Evolutionary conservation across 805 yeast species (phyloP).

Genomic region (Teunomyces atbi): DNA sequence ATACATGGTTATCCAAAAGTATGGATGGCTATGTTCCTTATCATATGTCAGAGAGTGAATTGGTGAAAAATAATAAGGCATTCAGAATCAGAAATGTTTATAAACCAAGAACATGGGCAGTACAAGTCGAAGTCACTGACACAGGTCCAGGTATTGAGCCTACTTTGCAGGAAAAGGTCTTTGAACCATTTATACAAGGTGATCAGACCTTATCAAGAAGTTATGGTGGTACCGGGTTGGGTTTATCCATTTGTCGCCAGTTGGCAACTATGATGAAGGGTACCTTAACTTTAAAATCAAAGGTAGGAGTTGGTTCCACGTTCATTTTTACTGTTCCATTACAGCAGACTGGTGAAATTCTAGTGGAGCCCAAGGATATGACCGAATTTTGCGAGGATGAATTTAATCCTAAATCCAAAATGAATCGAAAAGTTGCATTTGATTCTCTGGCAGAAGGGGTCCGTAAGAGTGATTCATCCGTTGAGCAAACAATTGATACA

Average conservation of each 20-base stretch:
- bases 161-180: constrained; percentile 75
- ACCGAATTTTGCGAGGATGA: constrained; percentile 60
- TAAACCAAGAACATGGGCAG: constrained; percentile 50
- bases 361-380: constrained; percentile 36
- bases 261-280: constrained; percentile 91
- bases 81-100: constrained; percentile 34
- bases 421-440: constrained; percentile 51
- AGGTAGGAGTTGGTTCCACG: constrained; percentile 78
- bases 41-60: constrained; percentile 21
- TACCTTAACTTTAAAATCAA: constrained; percentile 68
- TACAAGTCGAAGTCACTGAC: constrained; percentile 75
- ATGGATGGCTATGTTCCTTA: constrained; percentile 2
- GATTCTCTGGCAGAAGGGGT: not conserved
- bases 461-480: not conserved
- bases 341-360: constrained; percentile 59
- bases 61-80: constrained; percentile 35
- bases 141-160: constrained; percentile 95
- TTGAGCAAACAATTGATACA: constrained; percentile 2
- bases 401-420: constrained; percentile 55
- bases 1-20: constrained; percentile 1
- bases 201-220: constrained; percentile 90
- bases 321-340: constrained; percentile 80
- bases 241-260: constrained; percentile 85
- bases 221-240: constrained; percentile 95
- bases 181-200: constrained; percentile 97